Base-by-base conservation (phyloP, 306 rosid genomes). In the cucumber (Cucumis sativus) region DNA sequence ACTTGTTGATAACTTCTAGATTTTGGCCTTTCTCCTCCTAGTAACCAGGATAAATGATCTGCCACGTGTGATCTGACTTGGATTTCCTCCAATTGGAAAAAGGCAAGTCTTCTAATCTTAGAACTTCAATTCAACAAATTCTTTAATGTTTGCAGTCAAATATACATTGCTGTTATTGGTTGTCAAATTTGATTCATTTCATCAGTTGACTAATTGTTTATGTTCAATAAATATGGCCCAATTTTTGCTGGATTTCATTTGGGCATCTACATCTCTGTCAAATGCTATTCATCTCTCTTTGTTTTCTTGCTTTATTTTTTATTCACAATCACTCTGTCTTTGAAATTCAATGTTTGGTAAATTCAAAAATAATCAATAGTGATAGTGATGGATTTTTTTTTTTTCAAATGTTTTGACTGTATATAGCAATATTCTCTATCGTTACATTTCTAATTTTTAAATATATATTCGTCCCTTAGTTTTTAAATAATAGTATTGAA, bases 131-230 rank as follows among this genome's bases (percentile, higher is more conserved):
- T 25, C 4, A 60, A 60, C 18, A 4, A 4, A 63, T 39, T 12
- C 21, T 14, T 61, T 66, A 1, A 7, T 18, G 25, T 67, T 67
- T 67, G 16, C 12, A 40, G 30, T 41, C 33, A 6, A 67, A 67
- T 39, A 41, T 68, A 3, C 35, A 17, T 68, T 68, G n/a, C 35
- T 68, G 74, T 68, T 20, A 65, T 43, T 81, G 79, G 59, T 70
- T 70, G 75, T 70, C 37, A 14, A 33, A 71, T 23, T 49, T 25
- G 21, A 41, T 70, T 28, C 37, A 11, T 68, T 21, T 43, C 12
- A 10, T 12, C 3, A 23, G 20, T 66, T 64, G n/a, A 64, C 40
- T 16, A 64, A 15, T 62, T 28, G 7, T 62, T 30, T 6, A 41
- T 20, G 12, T n/a, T 41, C 30, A 28, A 28, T 28, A 41, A n/a